A percentile compares a stretch with the other conserved stretches of the same genome.
Conservation (phyloP, 352 stramenopile species). For the Phytopythium sindhum region DNA sequence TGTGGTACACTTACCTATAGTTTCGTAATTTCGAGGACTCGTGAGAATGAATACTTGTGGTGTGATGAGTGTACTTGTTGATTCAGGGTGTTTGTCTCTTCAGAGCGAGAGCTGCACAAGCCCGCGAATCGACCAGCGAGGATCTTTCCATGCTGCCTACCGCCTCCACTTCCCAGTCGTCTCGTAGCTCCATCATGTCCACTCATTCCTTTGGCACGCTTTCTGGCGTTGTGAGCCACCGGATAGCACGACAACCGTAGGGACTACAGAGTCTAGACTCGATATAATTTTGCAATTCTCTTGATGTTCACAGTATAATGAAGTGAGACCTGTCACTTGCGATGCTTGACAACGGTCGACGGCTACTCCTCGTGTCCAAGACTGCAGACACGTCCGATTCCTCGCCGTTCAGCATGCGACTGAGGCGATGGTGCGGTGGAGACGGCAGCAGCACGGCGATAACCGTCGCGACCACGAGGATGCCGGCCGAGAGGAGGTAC, state of each 20-base stretch:
- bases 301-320: neutral
- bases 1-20: no score
- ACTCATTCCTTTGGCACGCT: no score
- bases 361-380: neutral
- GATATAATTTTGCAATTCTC: no score
- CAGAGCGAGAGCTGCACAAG: neutral
- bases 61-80: neutral
- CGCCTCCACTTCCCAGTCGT: neutral
- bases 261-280: no score
- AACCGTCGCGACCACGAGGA: conserved; percentile 43
- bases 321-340: neutral
- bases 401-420: neutral
- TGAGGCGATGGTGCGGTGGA: neutral
- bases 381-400: neutral
- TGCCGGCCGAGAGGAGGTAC: conserved; percentile 41
- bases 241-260: no score
- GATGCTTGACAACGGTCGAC: neutral
- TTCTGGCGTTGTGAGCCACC: no score
- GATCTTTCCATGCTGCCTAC: neutral
- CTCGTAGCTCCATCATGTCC: neutral
- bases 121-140: neutral
- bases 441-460: conserved; percentile 40
- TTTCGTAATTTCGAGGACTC: no score
- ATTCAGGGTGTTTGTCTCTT: no score
- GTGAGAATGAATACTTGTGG: neutral